Evolutionary conservation across 441 rosid species (phyloP).

Genomic region (Metrosideros polymorpha): DNA sequence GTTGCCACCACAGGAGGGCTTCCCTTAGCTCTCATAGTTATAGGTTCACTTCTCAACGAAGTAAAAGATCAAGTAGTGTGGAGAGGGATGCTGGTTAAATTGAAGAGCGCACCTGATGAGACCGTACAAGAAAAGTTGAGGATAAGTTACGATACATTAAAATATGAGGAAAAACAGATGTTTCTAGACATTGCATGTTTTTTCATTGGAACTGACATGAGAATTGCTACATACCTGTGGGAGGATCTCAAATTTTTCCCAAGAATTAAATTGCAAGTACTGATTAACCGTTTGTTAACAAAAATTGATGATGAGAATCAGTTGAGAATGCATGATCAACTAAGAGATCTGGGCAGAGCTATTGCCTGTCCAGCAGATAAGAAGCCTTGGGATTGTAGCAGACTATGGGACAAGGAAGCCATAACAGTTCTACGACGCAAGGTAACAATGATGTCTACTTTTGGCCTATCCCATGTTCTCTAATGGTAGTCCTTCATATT

Average conservation of each 20-base stretch:
- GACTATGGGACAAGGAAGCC: neutral
- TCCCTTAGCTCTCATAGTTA: too few relatives aligned
- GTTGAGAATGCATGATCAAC: neutral
- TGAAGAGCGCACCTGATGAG: fast-evolving
- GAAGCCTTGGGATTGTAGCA: neutral
- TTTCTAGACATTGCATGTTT: neutral
- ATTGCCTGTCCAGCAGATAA: neutral
- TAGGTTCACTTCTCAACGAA: too few relatives aligned
- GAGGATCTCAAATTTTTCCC: neutral
- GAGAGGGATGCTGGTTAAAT: fast-evolving
- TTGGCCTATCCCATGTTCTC: neutral
- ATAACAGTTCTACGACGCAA: neutral
- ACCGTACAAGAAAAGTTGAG: fast-evolving
- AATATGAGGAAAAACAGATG: neutral
- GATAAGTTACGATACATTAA: neutral
- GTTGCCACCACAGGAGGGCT: too few relatives aligned
- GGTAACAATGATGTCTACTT: neutral
- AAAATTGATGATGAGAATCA: neutral
- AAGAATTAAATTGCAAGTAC: too few relatives aligned
- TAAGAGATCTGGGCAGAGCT: neutral
- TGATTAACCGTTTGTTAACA: too few relatives aligned
- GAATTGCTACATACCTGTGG: neutral
- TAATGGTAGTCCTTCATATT: neutral
- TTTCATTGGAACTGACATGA: neutral
- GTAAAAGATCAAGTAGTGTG: fast-evolving